Evolutionary conservation across 2,329 filamentous ascomycete genomes (phyloP), one percentile per base, ranked within the genome.

Genomic region (Colletotrichum sp.): DNA sequence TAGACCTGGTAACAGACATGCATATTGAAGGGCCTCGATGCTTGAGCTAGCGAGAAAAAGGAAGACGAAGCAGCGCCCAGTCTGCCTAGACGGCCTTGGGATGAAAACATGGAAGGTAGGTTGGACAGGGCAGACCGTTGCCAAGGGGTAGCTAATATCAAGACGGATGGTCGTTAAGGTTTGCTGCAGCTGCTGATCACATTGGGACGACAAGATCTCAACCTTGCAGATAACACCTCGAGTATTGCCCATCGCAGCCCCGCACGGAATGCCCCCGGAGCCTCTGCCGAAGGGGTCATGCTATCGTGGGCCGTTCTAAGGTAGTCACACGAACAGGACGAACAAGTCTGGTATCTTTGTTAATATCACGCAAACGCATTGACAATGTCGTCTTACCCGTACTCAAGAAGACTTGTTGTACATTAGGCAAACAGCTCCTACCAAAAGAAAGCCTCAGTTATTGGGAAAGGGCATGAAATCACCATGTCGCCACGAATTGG

Each of bases 121-220:
- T 15, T 16, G 16, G 8, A 34, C 26, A 36, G 24, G 34, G 61
- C 30, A 15, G 43, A 21, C 13, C 26, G 28, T n/a, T 72, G 57
- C 72, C 32, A 61, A 71, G 67, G 43, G 43, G n/a, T 55, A 66
- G 60, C 67, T 61, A 36, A 61, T 38, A 61, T 71, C 67, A 74
- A 61, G 43, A 58, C 15, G 67, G 67, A 67, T 34, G 48, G 34
- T 66, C 28, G 60, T 52, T 52, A 66, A 72, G 36, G 36, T 21
- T 32, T 38, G 8, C 60, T 71, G 67, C 43, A 66, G 21, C 26
- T 36, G 48, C 18, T 30, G 8, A 8, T 18, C 28, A 67, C 28
- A 61, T 55, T 24, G 30, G 18, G 28, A 52, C 12, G 26, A 52
- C 28, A 60, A 21, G 34, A 21, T 32, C 32, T 66, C 15, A 52